Evolutionary conservation across 257 asterid genomes (phyloP).

Genomic region (Solanum gracilifrons): DNA sequence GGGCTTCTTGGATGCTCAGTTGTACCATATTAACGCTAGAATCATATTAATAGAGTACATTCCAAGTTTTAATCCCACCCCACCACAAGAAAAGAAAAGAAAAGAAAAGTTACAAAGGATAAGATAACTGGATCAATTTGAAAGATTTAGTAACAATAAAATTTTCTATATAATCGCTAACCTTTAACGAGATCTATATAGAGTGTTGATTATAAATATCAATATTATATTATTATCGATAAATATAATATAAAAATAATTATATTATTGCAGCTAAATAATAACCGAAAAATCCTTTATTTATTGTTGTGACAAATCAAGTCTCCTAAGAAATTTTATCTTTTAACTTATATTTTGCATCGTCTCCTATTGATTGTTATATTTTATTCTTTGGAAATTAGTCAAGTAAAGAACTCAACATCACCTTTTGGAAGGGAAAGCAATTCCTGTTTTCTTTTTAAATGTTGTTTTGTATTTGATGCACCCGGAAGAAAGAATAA

Average conservation of each 20-base stretch:
- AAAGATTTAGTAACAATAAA: not conserved
- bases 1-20: not conserved
- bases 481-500: not conserved
- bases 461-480: not conserved
- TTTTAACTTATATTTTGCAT: not conserved
- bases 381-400: not conserved
- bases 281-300: not conserved
- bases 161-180: rapidly evolving
- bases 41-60: not conserved
- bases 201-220: rapidly evolving
- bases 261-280: no score
- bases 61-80: not conserved
- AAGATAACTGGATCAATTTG: not conserved
- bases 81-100: not conserved
- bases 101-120: not conserved
- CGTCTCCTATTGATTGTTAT: not conserved
- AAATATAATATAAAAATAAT: no score
- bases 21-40: not conserved
- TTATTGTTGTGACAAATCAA: not conserved
- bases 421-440: not conserved
- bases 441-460: not conserved
- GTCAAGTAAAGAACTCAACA: not conserved
- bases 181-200: not conserved
- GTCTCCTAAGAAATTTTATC: not conserved
- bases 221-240: no score